A percentile compares a stretch with the other conserved stretches of the same genome.
These are phyloP conservation scores for Solanum ossicruentum DNA, from an alignment of 257 asterid genomes.

Conservation along the genomic window DNA sequence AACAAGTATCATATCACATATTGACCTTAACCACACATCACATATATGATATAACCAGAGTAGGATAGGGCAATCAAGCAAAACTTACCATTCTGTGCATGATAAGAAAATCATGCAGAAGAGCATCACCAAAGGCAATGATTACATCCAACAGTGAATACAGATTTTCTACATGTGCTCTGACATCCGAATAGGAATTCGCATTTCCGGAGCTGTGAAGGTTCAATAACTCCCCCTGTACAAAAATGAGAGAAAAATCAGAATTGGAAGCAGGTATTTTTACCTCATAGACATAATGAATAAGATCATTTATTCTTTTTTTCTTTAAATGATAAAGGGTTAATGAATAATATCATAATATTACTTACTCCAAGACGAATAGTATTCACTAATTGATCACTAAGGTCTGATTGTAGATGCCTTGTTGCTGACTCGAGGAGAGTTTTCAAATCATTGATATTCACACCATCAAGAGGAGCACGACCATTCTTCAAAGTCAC, in stretches of 20 bases:
- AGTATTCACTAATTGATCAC: slow-evolving; percentile 33
- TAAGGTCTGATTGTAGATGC: slow-evolving; percentile 45
- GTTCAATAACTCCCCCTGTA: slow-evolving; percentile 61
- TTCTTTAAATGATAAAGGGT: not conserved
- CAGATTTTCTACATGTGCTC: slow-evolving; percentile 28
- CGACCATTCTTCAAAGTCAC: slow-evolving; percentile 23
- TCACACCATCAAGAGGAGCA: slow-evolving; percentile 25
- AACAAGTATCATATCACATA: not conserved
- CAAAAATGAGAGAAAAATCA: slow-evolving; percentile 1
- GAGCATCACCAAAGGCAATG: slow-evolving; percentile 49
- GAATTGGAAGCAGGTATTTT: not conserved
- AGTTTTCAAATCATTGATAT: slow-evolving; percentile 49
- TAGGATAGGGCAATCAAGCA: not conserved
- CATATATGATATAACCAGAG: not conserved
- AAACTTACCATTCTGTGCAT: slow-evolving; percentile 60
- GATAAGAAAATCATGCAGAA: slow-evolving; percentile 52
- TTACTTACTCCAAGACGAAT: slow-evolving; percentile 51
- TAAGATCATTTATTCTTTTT: not conserved
- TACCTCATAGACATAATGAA: not conserved
- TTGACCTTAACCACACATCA: not conserved
- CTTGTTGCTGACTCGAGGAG: slow-evolving; percentile 38
- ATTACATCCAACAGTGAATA: slow-evolving; percentile 35
- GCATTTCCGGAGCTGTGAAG: slow-evolving; percentile 16
- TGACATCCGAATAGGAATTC: slow-evolving; percentile 19
- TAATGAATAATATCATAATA: not conserved